A percentile compares a stretch with the other conserved stretches of the same genome.
These are phyloP conservation scores for Alisma plantagoaquatica DNA, from an alignment of 106 monocot species.

Conservation along the genomic window DNA sequence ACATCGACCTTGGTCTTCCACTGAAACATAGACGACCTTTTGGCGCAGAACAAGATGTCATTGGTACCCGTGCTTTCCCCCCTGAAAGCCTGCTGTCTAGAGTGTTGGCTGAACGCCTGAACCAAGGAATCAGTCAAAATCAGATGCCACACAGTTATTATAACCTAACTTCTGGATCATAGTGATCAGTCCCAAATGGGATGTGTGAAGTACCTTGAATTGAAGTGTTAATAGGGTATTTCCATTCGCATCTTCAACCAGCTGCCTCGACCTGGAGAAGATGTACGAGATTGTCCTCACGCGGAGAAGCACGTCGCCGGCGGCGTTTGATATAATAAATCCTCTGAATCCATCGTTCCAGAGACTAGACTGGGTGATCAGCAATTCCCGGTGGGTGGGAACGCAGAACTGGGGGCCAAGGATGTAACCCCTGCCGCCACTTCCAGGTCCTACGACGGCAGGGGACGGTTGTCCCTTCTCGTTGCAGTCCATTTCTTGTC, in stretches of 20 bases:
- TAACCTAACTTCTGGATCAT: too few species aligned
- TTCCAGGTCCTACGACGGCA: too few species aligned
- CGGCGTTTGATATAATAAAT: constrained; percentile 35
- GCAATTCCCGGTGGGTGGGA: constrained; percentile 27
- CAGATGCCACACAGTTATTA: too few species aligned
- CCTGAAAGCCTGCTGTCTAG: constrained; percentile 24
- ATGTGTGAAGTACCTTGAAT: too few species aligned
- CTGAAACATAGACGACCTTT: constrained; percentile 18
- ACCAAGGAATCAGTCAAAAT: too few species aligned
- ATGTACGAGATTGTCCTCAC: constrained; percentile 30
- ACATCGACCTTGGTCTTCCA: constrained; percentile 24
- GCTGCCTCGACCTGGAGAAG: constrained; percentile 13
- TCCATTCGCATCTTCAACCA: constrained; percentile 27
- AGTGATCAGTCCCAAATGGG: too few species aligned
- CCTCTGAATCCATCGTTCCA: constrained; percentile 27
- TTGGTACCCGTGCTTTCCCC: constrained; percentile 25
- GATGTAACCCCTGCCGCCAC: too few species aligned
- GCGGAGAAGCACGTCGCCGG: constrained; percentile 28
- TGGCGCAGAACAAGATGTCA: constrained; percentile 36
- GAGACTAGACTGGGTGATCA: constrained; percentile 27
- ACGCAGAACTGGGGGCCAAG: constrained; percentile 40
- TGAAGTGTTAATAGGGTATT: constrained; percentile 35
- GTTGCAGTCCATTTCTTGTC: too few species aligned
- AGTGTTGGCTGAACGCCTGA: constrained; percentile 11
- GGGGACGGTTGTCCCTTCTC: too few species aligned